Percentiles rank a stretch among this genome's conserved stretches.
Conservation (phyloP, 2,329 filamentous ascomycete genomes). For the Ceratocystis albifundus region DNA sequence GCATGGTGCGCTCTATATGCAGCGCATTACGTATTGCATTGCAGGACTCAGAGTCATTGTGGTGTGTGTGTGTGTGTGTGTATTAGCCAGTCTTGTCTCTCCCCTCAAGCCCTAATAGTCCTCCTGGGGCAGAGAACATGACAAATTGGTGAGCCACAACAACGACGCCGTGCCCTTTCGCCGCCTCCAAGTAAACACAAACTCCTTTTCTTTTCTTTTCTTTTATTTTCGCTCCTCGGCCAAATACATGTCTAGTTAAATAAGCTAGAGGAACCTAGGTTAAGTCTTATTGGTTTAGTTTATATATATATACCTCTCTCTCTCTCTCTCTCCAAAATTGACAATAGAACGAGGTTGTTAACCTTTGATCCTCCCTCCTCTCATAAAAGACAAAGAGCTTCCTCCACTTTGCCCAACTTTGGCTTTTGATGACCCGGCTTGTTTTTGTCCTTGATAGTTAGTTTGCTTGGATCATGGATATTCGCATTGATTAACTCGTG, state of each 20-base stretch:
- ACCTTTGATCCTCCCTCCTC: constrained; percentile 8
- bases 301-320: too few relatives aligned
- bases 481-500: not conserved
- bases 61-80: too few relatives aligned
- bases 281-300: not conserved
- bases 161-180: too few relatives aligned
- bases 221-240: not conserved
- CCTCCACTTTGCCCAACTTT: not conserved
- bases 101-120: too few relatives aligned
- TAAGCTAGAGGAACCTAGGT: not conserved
- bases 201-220: too few relatives aligned
- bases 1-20: too few relatives aligned
- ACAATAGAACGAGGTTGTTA: constrained; percentile 9
- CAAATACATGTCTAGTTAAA: not conserved
- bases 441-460: not conserved
- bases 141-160: too few relatives aligned
- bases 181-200: too few relatives aligned
- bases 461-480: constrained; percentile 1
- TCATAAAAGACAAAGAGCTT: not conserved
- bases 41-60: too few relatives aligned
- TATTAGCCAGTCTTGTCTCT: too few relatives aligned
- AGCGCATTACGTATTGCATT: too few relatives aligned
- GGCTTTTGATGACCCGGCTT: not conserved
- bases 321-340: not conserved
- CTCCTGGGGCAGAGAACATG: too few relatives aligned